Evolutionary conservation across 2,329 filamentous ascomycete genomes (phyloP).

Genomic region (Aspergillus pseudoviridinutans): DNA sequence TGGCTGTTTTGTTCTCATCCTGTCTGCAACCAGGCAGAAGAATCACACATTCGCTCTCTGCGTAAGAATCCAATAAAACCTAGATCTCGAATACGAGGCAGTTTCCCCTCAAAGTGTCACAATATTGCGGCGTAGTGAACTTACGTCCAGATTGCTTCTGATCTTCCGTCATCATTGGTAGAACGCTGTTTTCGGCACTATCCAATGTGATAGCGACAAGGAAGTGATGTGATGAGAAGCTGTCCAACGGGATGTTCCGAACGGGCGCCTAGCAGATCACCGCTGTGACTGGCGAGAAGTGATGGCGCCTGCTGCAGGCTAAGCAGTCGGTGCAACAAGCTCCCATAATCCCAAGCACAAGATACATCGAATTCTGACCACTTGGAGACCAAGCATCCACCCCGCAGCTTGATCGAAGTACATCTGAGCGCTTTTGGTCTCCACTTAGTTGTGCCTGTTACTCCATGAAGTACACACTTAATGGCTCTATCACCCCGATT

Average conservation of each 20-base stretch:
- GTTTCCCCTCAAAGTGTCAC: neutral
- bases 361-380: constrained; percentile 8
- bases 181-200: neutral
- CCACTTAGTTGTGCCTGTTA: constrained; percentile 3
- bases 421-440: constrained; percentile 2
- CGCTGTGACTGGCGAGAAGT: constrained; percentile 10
- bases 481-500: constrained; percentile 4
- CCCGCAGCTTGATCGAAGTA: constrained; percentile 6
- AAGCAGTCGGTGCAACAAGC: constrained; percentile 8
- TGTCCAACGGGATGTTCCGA: constrained; percentile 14
- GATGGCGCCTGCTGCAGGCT: constrained; percentile 10
- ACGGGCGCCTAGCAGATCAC: constrained; percentile 12
- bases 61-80: neutral
- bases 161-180: constrained; percentile 9
- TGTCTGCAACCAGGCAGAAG: neutral
- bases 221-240: constrained; percentile 18
- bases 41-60: neutral
- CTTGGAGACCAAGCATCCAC: constrained; percentile 5
- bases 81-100: neutral
- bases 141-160: neutral
- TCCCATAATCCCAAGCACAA: neutral
- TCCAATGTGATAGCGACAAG: constrained; percentile 14
- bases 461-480: constrained; percentile 7
- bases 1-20: neutral
- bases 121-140: constrained; percentile 7